A percentile compares a stretch with the other conserved stretches of the same genome.
phyloP scores from a whole-genome alignment of 2,329 filamentous ascomycete genomes.

The Phaeosphaeria sp. region DNA sequence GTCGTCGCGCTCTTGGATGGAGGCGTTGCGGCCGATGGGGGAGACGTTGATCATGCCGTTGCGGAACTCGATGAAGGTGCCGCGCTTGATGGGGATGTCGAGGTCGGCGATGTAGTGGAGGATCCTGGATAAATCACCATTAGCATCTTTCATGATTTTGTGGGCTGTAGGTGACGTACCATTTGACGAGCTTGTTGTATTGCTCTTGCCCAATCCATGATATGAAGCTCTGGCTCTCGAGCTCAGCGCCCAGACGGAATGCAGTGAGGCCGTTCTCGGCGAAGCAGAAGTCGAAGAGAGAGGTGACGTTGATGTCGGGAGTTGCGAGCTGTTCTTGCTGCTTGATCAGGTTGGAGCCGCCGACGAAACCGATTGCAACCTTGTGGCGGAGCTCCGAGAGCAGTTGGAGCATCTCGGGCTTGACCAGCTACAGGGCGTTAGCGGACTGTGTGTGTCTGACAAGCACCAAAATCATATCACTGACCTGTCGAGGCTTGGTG shows the following conservation, averaged over 20 bases:
- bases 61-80: constrained; percentile 86
- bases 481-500: constrained; percentile 78
- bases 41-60: constrained; percentile 91
- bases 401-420: constrained; percentile 81
- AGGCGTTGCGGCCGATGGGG: constrained; percentile 87
- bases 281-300: constrained; percentile 97
- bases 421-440: constrained; percentile 62
- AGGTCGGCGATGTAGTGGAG: constrained; percentile 85
- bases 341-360: constrained; percentile 89
- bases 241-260: constrained; percentile 78
- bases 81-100: constrained; percentile 81
- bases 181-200: constrained; percentile 81
- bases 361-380: constrained; percentile 89
- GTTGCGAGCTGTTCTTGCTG: constrained; percentile 95
- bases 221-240: constrained; percentile 87
- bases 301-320: constrained; percentile 69
- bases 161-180: constrained; percentile 25
- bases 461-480: not conserved
- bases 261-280: constrained; percentile 95
- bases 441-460: constrained; percentile 1
- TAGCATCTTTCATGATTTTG: constrained; percentile 38
- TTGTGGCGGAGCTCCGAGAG: constrained; percentile 84
- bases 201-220: constrained; percentile 84
- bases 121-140: constrained; percentile 47
- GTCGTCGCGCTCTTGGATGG: constrained; percentile 77